Evolutionary conservation across 2,329 filamentous ascomycete species (phyloP).

Genomic region (Aspergillus tamarii): DNA sequence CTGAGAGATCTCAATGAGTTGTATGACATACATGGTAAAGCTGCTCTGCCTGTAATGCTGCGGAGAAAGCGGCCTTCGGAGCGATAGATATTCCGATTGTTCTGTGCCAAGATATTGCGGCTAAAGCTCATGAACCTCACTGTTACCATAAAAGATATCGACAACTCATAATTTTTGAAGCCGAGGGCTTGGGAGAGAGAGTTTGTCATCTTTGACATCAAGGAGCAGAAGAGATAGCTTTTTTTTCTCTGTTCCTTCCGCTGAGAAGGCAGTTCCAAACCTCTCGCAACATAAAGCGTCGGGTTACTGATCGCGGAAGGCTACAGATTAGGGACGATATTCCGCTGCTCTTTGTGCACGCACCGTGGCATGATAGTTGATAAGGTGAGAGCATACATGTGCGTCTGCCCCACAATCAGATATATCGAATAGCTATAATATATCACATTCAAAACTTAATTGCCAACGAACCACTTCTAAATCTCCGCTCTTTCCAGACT

Average conservation of each 20-base stretch:
- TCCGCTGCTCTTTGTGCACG: slow-evolving; percentile 16
- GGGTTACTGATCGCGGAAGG: slow-evolving; percentile 12
- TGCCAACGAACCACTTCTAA: background rate
- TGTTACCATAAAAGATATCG: slow-evolving; percentile 5
- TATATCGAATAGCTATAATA: background rate
- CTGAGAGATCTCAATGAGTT: background rate
- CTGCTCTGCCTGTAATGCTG: background rate
- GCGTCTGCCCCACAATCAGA: slow-evolving; percentile 7
- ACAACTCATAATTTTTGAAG: slow-evolving; percentile 8
- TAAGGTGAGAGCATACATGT: slow-evolving; percentile 19
- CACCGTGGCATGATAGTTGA: slow-evolving; percentile 22
- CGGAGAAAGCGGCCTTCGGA: slow-evolving; percentile 1
- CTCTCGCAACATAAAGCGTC: background rate
- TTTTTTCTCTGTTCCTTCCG: background rate
- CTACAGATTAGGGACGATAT: slow-evolving; percentile 24
- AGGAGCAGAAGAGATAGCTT: background rate
- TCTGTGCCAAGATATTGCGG: slow-evolving; percentile 23
- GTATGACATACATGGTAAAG: background rate
- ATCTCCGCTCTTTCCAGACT: slow-evolving; percentile 9
- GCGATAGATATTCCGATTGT: slow-evolving; percentile 16
- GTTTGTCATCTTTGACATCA: background rate
- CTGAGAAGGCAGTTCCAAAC: background rate
- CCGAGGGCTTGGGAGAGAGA: slow-evolving; percentile 8
- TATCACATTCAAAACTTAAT: background rate
- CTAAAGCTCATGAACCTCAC: slow-evolving; percentile 21